Percentiles rank a stretch among this genome's conserved stretches.
Evolutionary conservation across 441 rosid species (phyloP).

Genomic region (Syzygium syzygioides): DNA sequence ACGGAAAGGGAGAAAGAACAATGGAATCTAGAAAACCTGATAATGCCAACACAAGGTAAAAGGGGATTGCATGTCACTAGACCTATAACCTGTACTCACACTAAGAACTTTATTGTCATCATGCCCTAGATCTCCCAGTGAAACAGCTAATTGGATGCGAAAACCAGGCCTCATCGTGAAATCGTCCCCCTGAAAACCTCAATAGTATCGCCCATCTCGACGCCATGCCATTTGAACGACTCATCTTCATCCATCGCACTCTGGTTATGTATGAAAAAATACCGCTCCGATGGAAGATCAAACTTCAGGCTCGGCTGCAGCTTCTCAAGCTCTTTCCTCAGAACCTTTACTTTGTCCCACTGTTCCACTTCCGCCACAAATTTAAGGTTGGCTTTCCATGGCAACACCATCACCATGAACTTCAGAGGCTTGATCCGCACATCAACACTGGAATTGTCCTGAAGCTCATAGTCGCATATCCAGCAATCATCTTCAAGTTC

Average conservation of each 20-base stretch:
- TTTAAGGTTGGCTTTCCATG: not conserved
- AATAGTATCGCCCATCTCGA: not conserved
- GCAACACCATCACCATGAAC: constrained; percentile 2
- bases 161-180: not conserved
- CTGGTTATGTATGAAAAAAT: constrained; percentile 12
- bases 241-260: constrained; percentile 1
- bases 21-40: not conserved
- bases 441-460: not conserved
- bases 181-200: not conserved
- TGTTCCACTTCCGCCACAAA: not conserved
- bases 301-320: not conserved
- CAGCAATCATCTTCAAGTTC: not conserved
- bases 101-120: not conserved
- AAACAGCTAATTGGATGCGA: not conserved
- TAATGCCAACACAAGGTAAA: not conserved
- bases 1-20: not conserved
- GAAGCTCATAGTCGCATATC: not conserved
- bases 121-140: not conserved
- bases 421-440: not conserved
- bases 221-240: not conserved
- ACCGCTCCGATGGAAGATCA: not conserved
- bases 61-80: not conserved
- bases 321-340: constrained; percentile 3
- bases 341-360: not conserved
- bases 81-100: not conserved